Evolutionary conservation across 1,284 basidiomycete species (phyloP), one percentile per base, ranked within the genome.

Genomic region (Trichosporon sp.): DNA sequence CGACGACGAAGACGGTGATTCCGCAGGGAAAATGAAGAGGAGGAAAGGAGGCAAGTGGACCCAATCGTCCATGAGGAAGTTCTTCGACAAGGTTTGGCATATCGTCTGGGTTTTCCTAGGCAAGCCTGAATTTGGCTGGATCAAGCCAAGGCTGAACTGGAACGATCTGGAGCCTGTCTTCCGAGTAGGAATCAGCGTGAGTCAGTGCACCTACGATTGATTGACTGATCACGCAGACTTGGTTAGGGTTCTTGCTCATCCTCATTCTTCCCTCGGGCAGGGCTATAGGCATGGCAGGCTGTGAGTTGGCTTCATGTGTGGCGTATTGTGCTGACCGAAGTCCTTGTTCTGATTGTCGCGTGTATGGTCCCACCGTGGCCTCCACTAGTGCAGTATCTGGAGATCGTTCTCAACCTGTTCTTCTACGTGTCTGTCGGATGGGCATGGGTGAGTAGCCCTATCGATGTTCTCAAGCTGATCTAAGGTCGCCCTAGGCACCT

Each of bases 351-450:
- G 4, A 69, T 79, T 31, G 72, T 76, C 3, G 70, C 73, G 5
- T 77, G 76, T 63, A 78, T 81, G 65, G 60, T 76, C 11, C 79
- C 79, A 1, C 75, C 78, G 0, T 64, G 40, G 46, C 74, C 71
- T 52, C 73, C 74, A 21, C 70, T 78, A 29, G 67, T 79, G 13
- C 78, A 81, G 62, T 71, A 66, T 16, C 56, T 78, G 29, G 79
- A 81, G 59, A 63, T 74, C 8, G 70, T 74, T 29, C 58, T 72
- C 46, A 78, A 77, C 63, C 67, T 79, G 6, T 75, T 75, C 65
- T 74, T 77, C 65, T 81, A 77, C 63, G 69, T 72, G 14, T 70
- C 63, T 1, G 25, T 78, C 0, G 64, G 74, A 0, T 81, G 78
- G 78, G 77, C 72, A 5, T 81, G 79, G 79, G 49, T 54, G 14